Evolutionary conservation across 768 basidiomycete species (phyloP).

Genomic region (Calvatia gigantea): DNA sequence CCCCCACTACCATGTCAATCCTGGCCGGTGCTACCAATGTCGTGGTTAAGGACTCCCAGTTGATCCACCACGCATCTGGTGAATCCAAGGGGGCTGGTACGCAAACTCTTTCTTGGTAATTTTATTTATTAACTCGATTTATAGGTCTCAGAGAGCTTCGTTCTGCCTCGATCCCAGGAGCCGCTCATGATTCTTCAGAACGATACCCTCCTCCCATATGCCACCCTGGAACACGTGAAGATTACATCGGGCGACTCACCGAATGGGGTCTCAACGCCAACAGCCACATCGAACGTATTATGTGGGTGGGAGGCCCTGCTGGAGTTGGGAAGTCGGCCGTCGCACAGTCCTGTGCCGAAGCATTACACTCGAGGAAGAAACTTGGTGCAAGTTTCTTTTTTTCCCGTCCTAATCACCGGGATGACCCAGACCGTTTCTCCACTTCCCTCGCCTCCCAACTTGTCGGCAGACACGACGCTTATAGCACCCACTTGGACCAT

Average conservation of each 20-base stretch:
- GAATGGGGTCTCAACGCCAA: background rate
- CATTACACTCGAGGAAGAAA: no score
- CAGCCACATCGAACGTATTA: background rate
- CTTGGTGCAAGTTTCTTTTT: constrained; percentile 2
- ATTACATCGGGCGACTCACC: background rate
- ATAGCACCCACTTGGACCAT: background rate
- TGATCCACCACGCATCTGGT: no score
- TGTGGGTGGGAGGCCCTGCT: background rate
- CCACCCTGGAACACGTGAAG: background rate
- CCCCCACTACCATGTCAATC: no score
- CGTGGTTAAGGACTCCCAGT: no score
- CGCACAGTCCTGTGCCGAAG: no score
- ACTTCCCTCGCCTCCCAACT: background rate
- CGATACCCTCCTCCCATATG: background rate
- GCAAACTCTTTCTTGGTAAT: no score
- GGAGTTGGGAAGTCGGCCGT: constrained; percentile 4
- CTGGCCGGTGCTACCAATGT: no score
- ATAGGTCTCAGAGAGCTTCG: background rate
- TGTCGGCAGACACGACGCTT: background rate
- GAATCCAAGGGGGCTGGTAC: no score
- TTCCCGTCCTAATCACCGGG: background rate
- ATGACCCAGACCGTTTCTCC: background rate
- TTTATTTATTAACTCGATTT: background rate
- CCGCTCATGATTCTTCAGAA: background rate
- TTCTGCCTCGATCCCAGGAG: background rate